Base-by-base conservation (phyloP, 2,329 filamentous ascomycete genomes). In the Coniochaeta sp. region DNA sequence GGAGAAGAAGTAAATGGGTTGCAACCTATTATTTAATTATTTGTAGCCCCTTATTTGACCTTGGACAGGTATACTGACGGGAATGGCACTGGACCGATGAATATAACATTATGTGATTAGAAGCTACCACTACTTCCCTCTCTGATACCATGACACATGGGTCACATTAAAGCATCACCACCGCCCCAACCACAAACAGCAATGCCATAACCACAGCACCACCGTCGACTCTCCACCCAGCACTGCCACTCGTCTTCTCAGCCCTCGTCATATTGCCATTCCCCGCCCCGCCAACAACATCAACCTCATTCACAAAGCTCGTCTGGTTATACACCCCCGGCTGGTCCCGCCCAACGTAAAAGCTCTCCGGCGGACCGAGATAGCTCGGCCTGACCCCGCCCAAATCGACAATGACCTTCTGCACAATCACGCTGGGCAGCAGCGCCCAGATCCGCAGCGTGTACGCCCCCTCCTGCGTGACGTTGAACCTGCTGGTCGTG, bases 321-420 rank as follows among this genome's bases (percentile, higher is more conserved):
- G 71, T 75, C 60, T 72, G 71, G 28, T 73, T 70, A 60, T 74
- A 74, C 17, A 57, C 60, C 8, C 76, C 77, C 44, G 69, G 57
- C 61, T 67, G 58, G 59, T 80, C 77, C 24, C 74, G 68, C 0
- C 77, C 77, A 1, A 78, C 68, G 12, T 78, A 65, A 62, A 81
- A 81, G 58, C 80, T 84, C 75, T 84, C 81, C 0, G 81, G 82
- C 4, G 83, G 82, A 0, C 83, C 83, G 2, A 86, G 70, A 64
- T 83, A 85, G 57, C 79, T 83, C 17, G 75, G 70, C 59, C 81
- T 70, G 1, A 84, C 76, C 6, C 82, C 83, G 1, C 83, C 83
- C 26, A 85, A 65, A 64, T 86, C 75, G 8, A 86, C 64, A 1
- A 86, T 74, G 40, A 85, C 71, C 74, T 84, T 85, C 68, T 85